Conservation (phyloP, 495 filamentous ascomycete genomes). For the Hypoxylon perforatum region DNA sequence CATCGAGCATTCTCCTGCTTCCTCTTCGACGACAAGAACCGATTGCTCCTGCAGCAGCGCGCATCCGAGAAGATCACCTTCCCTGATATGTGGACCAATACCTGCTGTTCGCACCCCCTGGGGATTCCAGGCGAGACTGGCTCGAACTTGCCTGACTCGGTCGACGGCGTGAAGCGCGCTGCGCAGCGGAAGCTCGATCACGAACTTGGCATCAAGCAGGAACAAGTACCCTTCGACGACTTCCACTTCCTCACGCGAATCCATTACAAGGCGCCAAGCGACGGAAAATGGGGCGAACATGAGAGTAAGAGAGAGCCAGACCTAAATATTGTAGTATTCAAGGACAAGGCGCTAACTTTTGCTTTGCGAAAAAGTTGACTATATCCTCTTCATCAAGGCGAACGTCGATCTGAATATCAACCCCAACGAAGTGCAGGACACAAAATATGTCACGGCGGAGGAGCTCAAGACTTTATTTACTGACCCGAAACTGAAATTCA, state of each 20-base stretch:
- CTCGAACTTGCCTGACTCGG: conserved; percentile 78
- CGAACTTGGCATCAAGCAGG: conserved; percentile 89
- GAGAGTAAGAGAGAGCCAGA: conserved; percentile 80
- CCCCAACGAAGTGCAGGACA: conserved; percentile 88
- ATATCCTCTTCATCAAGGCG: conserved; percentile 98
- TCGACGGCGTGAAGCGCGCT: conserved; percentile 87
- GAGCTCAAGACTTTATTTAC: conserved; percentile 88
- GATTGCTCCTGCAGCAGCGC: conserved; percentile 93
- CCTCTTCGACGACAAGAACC: conserved; percentile 91
- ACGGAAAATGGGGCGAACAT: conserved; percentile 99
- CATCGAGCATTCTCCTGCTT: conserved; percentile 98
- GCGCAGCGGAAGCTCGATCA: conserved; percentile 93
- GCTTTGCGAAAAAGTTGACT: conserved; percentile 75
- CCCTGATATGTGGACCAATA: conserved; percentile 99
- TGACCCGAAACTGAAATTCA: conserved; percentile 83
- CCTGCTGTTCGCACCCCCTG: conserved; percentile 97
- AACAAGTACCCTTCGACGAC: conserved; percentile 90
- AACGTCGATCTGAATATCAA: conserved; percentile 84
- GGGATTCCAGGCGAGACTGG: conserved; percentile 93
- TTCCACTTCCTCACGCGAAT: conserved; percentile 97
- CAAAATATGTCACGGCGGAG: conserved; percentile 81
- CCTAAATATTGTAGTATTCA: background rate
- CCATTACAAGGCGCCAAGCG: conserved; percentile 96
- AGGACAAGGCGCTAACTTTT: conserved; percentile 14
- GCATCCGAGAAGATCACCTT: conserved; percentile 99